Percentiles rank a stretch among this genome's conserved stretches.
phyloP scores from a whole-genome alignment of 164 flowering plant species.

The Magnolia officinalis region DNA sequence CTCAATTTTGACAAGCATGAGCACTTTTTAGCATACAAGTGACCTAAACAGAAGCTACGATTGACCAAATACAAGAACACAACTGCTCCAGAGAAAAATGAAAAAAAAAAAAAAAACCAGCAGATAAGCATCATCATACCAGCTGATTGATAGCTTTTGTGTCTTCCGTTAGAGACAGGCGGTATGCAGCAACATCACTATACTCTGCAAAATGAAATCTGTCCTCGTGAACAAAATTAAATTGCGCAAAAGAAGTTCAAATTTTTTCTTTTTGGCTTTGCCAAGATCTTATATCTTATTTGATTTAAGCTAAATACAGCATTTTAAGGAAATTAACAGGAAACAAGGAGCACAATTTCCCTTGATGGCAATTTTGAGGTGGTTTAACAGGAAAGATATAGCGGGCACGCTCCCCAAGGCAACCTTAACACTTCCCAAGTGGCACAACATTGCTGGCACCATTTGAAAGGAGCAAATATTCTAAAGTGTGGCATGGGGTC shows the following conservation, averaged over 20 bases:
- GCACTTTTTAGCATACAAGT: background rate
- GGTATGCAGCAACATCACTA: constrained; percentile 90
- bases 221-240: background rate
- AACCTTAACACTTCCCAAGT: too few relatives aligned
- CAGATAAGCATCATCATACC: constrained; percentile 41
- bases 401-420: too few relatives aligned
- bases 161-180: constrained; percentile 85
- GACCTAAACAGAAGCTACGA: background rate
- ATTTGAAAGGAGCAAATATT: too few relatives aligned
- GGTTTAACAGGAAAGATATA: too few relatives aligned
- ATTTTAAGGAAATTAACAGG: too few relatives aligned
- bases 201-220: constrained; percentile 52
- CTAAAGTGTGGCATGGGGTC: too few relatives aligned
- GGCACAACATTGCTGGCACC: too few relatives aligned
- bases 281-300: background rate
- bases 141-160: constrained; percentile 93
- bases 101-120: constrained; percentile 2
- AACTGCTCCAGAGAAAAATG: background rate
- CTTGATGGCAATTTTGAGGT: too few relatives aligned
- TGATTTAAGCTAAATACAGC: background rate
- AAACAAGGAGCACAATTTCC: too few relatives aligned
- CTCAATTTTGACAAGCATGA: background rate
- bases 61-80: background rate
- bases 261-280: background rate
- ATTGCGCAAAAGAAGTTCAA: background rate